Evolutionary conservation across 1,284 basidiomycete genomes (phyloP).

Genomic region (Pholiota adiposa): DNA sequence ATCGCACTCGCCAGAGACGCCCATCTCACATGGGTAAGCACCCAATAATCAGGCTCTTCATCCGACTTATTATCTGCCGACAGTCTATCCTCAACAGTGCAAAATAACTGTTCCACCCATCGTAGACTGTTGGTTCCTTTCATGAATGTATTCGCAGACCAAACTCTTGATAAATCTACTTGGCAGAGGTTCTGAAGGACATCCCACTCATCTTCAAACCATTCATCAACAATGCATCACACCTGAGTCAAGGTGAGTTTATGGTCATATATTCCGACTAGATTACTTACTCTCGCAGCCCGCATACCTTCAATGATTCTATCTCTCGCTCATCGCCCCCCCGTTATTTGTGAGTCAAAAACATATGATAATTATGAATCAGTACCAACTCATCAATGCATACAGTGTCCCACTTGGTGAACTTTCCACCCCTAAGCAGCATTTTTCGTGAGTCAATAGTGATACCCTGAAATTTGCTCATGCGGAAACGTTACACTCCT

Average conservation of each 20-base stretch:
- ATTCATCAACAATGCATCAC: slow-evolving; percentile 53
- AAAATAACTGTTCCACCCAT: slow-evolving; percentile 8
- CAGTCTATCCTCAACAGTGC: slow-evolving; percentile 10
- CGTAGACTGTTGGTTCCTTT: slow-evolving; percentile 27
- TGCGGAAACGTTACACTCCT: neutral
- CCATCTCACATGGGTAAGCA: slow-evolving; percentile 44
- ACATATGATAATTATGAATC: neutral
- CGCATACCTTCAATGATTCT: slow-evolving; percentile 31
- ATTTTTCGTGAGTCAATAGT: slow-evolving; percentile 24
- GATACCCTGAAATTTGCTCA: neutral
- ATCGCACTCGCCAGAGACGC: slow-evolving; percentile 45
- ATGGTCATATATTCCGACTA: neutral
- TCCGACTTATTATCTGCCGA: neutral
- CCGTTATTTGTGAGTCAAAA: slow-evolving; percentile 34
- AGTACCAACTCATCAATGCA: neutral
- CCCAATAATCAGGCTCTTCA: neutral
- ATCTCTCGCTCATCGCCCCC: slow-evolving; percentile 33
- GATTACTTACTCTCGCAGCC: slow-evolving; percentile 27
- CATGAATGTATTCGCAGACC: slow-evolving; percentile 6
- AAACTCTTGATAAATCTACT: neutral
- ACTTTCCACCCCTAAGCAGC: slow-evolving; percentile 29
- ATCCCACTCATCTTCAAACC: slow-evolving; percentile 20
- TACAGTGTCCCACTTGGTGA: slow-evolving; percentile 20
- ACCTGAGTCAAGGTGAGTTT: slow-evolving; percentile 47
- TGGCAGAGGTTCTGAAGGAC: slow-evolving; percentile 16